These are phyloP conservation scores for Prillingera fragicola DNA, from an alignment of 1,284 basidiomycete genomes.

Conservation along the genomic window DNA sequence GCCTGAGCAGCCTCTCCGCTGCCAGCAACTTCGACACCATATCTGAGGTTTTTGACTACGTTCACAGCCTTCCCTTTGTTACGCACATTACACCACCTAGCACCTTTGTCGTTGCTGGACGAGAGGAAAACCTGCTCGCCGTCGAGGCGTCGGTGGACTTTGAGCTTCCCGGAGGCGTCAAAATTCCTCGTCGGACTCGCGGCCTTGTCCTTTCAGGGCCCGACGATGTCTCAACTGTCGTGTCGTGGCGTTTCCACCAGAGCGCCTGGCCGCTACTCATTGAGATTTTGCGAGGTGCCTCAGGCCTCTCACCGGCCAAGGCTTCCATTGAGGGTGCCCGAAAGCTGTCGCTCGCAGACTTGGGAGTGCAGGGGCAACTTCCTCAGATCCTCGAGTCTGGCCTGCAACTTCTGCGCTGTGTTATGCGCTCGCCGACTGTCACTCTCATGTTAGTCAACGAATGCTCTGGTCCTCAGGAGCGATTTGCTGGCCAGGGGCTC, in stretches of 20 bases:
- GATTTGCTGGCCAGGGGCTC: slow-evolving; percentile 18
- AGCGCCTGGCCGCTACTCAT: slow-evolving; percentile 33
- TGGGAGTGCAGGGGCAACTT: slow-evolving; percentile 26
- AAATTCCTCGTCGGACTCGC: slow-evolving; percentile 27
- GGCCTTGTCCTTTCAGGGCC: slow-evolving; percentile 19
- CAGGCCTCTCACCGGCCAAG: slow-evolving; percentile 21
- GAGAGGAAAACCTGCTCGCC: slow-evolving; percentile 21
- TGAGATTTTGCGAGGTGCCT: slow-evolving; percentile 32
- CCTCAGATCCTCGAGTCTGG: slow-evolving; percentile 25
- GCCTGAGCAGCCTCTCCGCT: slow-evolving; percentile 10
- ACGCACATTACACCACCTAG: slow-evolving; percentile 16
- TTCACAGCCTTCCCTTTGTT: slow-evolving; percentile 29
- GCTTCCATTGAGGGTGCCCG: neutral
- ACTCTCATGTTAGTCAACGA: slow-evolving; percentile 1
- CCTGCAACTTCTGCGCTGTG: slow-evolving; percentile 26
- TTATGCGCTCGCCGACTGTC: slow-evolving; percentile 22
- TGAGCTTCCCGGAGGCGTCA: slow-evolving; percentile 34
- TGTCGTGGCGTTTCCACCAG: slow-evolving; percentile 25
- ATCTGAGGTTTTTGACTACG: slow-evolving; percentile 29
- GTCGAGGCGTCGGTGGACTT: slow-evolving; percentile 22
- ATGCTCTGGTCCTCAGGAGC: neutral
- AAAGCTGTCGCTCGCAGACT: slow-evolving; percentile 26
- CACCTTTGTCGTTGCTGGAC: slow-evolving; percentile 17
- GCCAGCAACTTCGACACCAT: slow-evolving; percentile 21
- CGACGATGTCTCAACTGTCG: slow-evolving; percentile 13